These are phyloP conservation scores for Puccinia triticina DNA, from an alignment of 1,284 basidiomycete species.

Conservation along the genomic window DNA sequence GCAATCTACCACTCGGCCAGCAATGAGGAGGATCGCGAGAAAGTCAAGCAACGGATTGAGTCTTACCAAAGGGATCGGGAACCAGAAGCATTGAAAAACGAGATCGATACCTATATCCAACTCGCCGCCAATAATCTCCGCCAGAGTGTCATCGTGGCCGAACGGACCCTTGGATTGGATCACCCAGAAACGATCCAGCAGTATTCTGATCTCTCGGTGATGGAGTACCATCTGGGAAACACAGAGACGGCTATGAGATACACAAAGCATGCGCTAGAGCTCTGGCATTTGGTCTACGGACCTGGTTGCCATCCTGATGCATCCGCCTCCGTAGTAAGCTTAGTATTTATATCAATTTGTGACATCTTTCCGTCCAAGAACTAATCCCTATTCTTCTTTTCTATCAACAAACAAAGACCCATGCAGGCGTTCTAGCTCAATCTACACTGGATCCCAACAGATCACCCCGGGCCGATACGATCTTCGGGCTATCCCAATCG, in stretches of 20 bases:
- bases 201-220: constrained; percentile 67
- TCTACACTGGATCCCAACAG: constrained; percentile 28
- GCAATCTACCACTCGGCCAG: constrained; percentile 36
- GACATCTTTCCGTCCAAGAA: background rate
- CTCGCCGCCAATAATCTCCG: constrained; percentile 65
- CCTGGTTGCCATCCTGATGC: constrained; percentile 54
- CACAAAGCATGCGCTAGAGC: constrained; percentile 64
- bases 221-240: constrained; percentile 63
- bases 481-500: constrained; percentile 47
- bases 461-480: constrained; percentile 26
- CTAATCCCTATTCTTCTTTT: background rate
- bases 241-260: constrained; percentile 62
- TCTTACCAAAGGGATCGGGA: constrained; percentile 53
- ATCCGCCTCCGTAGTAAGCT: constrained; percentile 40
- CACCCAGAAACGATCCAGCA: constrained; percentile 65
- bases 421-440: constrained; percentile 46
- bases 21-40: constrained; percentile 51
- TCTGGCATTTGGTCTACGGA: constrained; percentile 66
- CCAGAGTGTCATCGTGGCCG: constrained; percentile 66
- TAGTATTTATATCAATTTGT: background rate
- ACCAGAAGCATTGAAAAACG: constrained; percentile 53
- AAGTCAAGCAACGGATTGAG: constrained; percentile 51
- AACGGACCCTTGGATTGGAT: constrained; percentile 66
- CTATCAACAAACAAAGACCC: constrained; percentile 29
- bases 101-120: constrained; percentile 60